A percentile compares a stretch with the other conserved stretches of the same genome.
These are phyloP conservation scores for Miscanthus sacchariflorus DNA, from an alignment of 202 grass and related monocot species.

Conservation along the genomic window DNA sequence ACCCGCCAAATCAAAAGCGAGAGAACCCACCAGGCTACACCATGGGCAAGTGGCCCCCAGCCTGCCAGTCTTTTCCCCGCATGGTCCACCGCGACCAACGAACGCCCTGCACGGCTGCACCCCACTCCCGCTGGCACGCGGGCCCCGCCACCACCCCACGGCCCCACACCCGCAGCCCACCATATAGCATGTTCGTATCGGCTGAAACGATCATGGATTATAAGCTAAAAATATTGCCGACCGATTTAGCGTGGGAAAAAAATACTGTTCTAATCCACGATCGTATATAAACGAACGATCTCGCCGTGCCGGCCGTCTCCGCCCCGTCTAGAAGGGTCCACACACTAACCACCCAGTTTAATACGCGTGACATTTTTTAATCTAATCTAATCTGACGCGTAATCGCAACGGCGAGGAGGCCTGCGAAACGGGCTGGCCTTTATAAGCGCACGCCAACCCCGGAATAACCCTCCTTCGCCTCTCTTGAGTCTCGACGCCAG, in stretches of 20 bases:
- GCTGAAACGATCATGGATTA: too few species aligned
- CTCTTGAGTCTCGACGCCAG: background rate
- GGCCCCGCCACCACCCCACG: background rate
- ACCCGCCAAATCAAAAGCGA: background rate
- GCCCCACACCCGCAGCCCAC: background rate
- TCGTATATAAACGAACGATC: too few species aligned
- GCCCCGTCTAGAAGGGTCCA: conserved; percentile 25
- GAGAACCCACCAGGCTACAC: background rate
- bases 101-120: too few species aligned
- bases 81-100: background rate
- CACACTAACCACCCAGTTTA: background rate
- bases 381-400: background rate
- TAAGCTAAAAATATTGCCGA: too few species aligned
- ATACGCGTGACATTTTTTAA: background rate
- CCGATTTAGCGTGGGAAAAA: too few species aligned
- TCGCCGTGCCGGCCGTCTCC: background rate
- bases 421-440: conserved; percentile 11
- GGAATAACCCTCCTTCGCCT: background rate
- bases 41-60: background rate
- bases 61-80: background rate
- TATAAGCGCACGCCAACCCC: conserved; percentile 38
- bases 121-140: background rate
- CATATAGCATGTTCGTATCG: too few species aligned
- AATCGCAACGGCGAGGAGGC: conserved; percentile 1
- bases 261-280: too few species aligned